Conservation (phyloP, 805 yeast species). For the Ogataea polymorpha region DNA sequence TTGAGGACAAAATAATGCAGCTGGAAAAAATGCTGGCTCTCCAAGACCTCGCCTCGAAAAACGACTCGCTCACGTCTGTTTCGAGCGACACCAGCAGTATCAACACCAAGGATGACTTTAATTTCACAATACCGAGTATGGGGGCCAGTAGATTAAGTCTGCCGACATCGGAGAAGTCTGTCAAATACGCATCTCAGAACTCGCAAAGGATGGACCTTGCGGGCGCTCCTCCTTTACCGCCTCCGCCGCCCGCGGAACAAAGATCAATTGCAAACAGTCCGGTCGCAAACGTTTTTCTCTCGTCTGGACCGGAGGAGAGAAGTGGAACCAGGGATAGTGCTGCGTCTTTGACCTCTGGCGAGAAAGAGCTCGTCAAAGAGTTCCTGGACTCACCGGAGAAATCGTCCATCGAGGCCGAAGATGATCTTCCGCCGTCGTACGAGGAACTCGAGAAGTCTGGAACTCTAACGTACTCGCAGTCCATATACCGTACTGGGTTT, state of each 20-base stretch:
- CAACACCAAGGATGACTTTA: not conserved
- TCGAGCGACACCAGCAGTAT: constrained; percentile 10
- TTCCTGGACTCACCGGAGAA: constrained; percentile 9
- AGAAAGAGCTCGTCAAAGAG: constrained; percentile 19
- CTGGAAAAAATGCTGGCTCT: constrained; percentile 28
- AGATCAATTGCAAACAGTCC: constrained; percentile 26
- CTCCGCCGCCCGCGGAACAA: constrained; percentile 26
- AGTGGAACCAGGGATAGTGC: constrained; percentile 17
- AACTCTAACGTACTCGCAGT: constrained; percentile 30
- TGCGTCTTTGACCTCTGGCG: constrained; percentile 26
- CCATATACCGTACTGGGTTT: constrained; percentile 35
- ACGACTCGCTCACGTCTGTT: constrained; percentile 15
- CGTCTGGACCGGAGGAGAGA: constrained; percentile 1
- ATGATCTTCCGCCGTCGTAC: constrained; percentile 32
- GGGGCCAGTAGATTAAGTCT: constrained; percentile 5
- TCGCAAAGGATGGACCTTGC: not conserved
- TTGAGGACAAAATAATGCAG: constrained; percentile 33
- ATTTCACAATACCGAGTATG: constrained; percentile 2
- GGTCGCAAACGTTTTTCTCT: constrained; percentile 21
- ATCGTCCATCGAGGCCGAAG: constrained; percentile 10
- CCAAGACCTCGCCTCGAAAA: constrained; percentile 19
- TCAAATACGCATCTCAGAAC: not conserved
- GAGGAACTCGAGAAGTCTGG: constrained; percentile 35
- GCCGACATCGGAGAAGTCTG: not conserved
- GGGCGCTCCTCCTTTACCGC: constrained; percentile 31